A percentile compares a stretch with the other conserved stretches of the same genome.
Conservation (phyloP, 495 filamentous ascomycete species). For the Hypoxylon lienhwacheense region DNA sequence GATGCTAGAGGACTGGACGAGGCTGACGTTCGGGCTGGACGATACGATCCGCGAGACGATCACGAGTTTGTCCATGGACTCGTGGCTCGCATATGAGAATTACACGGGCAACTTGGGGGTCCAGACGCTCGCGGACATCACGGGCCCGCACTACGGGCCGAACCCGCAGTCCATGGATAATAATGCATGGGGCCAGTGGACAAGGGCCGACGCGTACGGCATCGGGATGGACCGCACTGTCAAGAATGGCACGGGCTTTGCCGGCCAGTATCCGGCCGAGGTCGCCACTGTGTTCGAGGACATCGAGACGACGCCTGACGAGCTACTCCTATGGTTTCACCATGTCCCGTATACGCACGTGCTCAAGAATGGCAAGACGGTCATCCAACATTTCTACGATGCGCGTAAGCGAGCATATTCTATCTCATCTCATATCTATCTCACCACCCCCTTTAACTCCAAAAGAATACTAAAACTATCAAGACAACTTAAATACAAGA, state of each 20-base stretch:
- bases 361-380: slow-evolving; percentile 66
- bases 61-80: slow-evolving; percentile 65
- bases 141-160: slow-evolving; percentile 67
- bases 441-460: background rate
- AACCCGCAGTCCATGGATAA: slow-evolving; percentile 67
- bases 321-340: slow-evolving; percentile 75
- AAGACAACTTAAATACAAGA: background rate
- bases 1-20: slow-evolving; percentile 66
- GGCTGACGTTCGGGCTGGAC: slow-evolving; percentile 63
- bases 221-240: slow-evolving; percentile 77
- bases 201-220: slow-evolving; percentile 57
- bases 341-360: slow-evolving; percentile 69
- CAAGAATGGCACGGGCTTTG: slow-evolving; percentile 63
- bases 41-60: slow-evolving; percentile 58
- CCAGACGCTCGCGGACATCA: slow-evolving; percentile 70
- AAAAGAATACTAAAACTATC: background rate
- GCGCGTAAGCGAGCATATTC: slow-evolving; percentile 39
- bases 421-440: background rate
- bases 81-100: slow-evolving; percentile 71
- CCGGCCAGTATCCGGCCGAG: slow-evolving; percentile 67
- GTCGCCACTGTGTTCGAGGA: slow-evolving; percentile 60
- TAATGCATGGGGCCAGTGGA: slow-evolving; percentile 76
- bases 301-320: slow-evolving; percentile 65
- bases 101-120: slow-evolving; percentile 72
- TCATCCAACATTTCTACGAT: slow-evolving; percentile 78